A percentile compares a stretch with the other conserved stretches of the same genome.
Evolutionary conservation across 2,329 filamentous ascomycete species (phyloP).

Genomic region (Ascochyta clinopodiicola): DNA sequence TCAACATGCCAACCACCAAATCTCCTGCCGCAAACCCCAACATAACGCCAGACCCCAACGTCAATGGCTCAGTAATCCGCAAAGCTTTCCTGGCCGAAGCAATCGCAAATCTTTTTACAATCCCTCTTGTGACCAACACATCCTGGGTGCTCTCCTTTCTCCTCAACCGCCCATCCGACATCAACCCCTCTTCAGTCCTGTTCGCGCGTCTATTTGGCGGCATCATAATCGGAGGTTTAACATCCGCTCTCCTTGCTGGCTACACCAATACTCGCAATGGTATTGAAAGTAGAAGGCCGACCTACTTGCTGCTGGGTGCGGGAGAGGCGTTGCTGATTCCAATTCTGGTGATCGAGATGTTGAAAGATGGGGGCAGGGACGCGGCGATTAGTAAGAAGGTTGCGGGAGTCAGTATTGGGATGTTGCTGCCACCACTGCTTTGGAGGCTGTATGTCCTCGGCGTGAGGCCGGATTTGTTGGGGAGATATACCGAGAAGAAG

Average conservation of each 20-base stretch:
- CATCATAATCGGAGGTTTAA: slow-evolving; percentile 32
- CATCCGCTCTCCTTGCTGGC: slow-evolving; percentile 30
- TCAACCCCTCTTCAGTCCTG: slow-evolving; percentile 31
- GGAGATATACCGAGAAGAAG: slow-evolving; percentile 25
- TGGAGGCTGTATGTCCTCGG: slow-evolving; percentile 36
- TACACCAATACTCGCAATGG: slow-evolving; percentile 34
- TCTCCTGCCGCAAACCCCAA: slow-evolving; percentile 29
- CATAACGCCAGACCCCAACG: slow-evolving; percentile 21
- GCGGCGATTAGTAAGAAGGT: slow-evolving; percentile 30
- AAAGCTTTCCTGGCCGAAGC: slow-evolving; percentile 38
- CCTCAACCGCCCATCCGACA: slow-evolving; percentile 27
- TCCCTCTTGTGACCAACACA: slow-evolving; percentile 34
- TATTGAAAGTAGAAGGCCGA: slow-evolving; percentile 31
- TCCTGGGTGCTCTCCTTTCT: slow-evolving; percentile 28
- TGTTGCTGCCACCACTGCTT: slow-evolving; percentile 27
- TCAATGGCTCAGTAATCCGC: slow-evolving; percentile 29
- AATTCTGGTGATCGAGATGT: slow-evolving; percentile 26
- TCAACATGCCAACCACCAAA: slow-evolving; percentile 18
- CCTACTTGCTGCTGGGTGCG: slow-evolving; percentile 31
- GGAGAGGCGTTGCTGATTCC: slow-evolving; percentile 33
- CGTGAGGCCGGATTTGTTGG: slow-evolving; percentile 31
- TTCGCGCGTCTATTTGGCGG: slow-evolving; percentile 35
- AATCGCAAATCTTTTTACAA: slow-evolving; percentile 35
- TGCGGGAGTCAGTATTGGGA: slow-evolving; percentile 23
- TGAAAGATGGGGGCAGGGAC: slow-evolving; percentile 21